phyloP scores from a whole-genome alignment of 129 eudicot species.

The Dittrichia graveolens region DNA sequence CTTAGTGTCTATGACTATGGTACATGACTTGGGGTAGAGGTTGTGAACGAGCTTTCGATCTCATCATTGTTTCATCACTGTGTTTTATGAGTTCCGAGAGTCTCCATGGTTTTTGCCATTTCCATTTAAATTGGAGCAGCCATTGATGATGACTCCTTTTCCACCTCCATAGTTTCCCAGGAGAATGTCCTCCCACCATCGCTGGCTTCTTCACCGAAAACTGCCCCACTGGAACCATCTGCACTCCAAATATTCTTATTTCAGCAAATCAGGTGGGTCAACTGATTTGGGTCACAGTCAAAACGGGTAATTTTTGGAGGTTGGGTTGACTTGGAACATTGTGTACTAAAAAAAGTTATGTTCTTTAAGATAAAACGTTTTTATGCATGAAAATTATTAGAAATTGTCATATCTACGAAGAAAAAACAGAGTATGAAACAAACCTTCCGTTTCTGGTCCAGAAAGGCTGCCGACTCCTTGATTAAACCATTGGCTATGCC shows the following conservation, averaged over 20 bases:
- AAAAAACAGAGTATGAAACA: slow-evolving; percentile 16
- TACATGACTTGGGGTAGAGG: slow-evolving; percentile 55
- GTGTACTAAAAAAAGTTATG: neutral
- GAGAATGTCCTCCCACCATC: slow-evolving; percentile 54
- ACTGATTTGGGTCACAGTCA: neutral
- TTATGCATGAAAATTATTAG: neutral
- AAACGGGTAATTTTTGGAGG: neutral
- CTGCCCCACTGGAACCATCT: slow-evolving; percentile 94
- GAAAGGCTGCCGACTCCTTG: slow-evolving; percentile 79
- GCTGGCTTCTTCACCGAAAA: slow-evolving; percentile 70
- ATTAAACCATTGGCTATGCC: slow-evolving; percentile 85
- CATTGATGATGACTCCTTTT: slow-evolving; percentile 98
- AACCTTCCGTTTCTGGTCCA: slow-evolving; percentile 89
- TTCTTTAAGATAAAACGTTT: neutral
- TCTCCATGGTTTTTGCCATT: slow-evolving; percentile 99
- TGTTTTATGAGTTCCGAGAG: slow-evolving; percentile 81
- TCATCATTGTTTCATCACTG: slow-evolving; percentile 81
- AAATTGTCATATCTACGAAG: neutral
- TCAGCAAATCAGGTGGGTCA: neutral
- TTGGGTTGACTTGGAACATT: neutral
- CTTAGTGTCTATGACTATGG: slow-evolving; percentile 49
- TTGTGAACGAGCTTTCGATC: slow-evolving; percentile 61
- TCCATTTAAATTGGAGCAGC: slow-evolving; percentile 96
- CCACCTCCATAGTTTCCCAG: slow-evolving; percentile 97
- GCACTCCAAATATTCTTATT: slow-evolving; percentile 14